Evolutionary conservation across 2,329 filamentous ascomycete species (phyloP), one percentile per base, ranked within the genome.

Genomic region (Ophiocordyceps camponoti-saundersi): DNA sequence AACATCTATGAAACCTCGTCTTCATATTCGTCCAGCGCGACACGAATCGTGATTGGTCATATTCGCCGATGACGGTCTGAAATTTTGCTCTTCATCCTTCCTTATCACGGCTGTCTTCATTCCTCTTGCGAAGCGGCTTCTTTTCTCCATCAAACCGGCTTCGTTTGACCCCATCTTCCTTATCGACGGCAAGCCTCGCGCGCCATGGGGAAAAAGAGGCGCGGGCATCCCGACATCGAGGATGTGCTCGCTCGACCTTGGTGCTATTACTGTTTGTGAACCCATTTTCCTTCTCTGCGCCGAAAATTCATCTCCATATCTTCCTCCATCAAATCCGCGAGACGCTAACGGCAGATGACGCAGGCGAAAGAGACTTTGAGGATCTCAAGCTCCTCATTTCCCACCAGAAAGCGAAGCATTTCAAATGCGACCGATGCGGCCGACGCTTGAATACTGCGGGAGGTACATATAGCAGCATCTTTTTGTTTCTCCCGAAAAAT

Each of bases 351-450:
- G 11, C 23, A 13, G 7, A 20, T 23, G 36, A 26, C 22, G 16
- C 47, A 81, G 77, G 77, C 66, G 92, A 98, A 67, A 85, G 90
- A 68, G 90, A 96, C 67, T 98, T 96, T 62, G 89, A 96, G 64
- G 92, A 98, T 63, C 65, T 95, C 44, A 95, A 95, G 71, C 88
- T 96, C 55, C 79, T 98, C 53, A 93, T 95, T 56, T 89, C 85
- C 48, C 92, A 98, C 64, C 92, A 96, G 61, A 96, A 95, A 63
- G 89, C 90, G n/a, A 96, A 96, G 67, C 92, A 98, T 65, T 96
- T 95, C 73, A 95, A 95, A 66, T 98, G 92, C 67, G 86, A 95
- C 56, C 72, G 82, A 68, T 98, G 92, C 63, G 81, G 81, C 46
- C 79, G 92, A 53, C 76, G 89, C 54, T 68, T 98, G 48, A 95